phyloP scores from a whole-genome alignment of 257 asterid species.

The Agastache rugosa region DNA sequence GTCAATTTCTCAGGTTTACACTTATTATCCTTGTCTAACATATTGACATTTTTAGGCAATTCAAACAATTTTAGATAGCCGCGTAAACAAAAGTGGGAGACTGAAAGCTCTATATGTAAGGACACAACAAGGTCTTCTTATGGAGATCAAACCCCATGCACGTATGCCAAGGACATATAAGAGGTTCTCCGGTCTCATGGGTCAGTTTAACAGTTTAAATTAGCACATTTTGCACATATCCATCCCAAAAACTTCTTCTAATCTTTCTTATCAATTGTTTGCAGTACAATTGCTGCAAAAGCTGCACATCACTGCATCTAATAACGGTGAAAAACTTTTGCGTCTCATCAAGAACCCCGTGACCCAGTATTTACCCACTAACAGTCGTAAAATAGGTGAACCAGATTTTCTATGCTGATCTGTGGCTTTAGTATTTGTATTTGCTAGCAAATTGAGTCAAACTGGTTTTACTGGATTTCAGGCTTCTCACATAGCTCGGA shows the following conservation, averaged over 20 bases:
- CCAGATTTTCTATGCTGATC: background rate
- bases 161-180: constrained; percentile 93
- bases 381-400: constrained; percentile 82
- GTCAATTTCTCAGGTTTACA: background rate
- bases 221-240: background rate
- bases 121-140: constrained; percentile 79
- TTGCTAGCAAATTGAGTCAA: background rate
- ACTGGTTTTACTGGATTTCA: constrained; percentile 39
- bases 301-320: constrained; percentile 66
- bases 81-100: constrained; percentile 78
- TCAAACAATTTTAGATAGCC: constrained; percentile 80
- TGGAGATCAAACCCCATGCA: constrained; percentile 81
- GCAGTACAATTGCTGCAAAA: constrained; percentile 89
- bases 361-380: constrained; percentile 73
- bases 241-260: background rate
- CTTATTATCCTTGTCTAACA: constrained; percentile 26
- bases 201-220: constrained; percentile 52
- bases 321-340: constrained; percentile 76
- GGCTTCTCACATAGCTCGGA: constrained; percentile 96
- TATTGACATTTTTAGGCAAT: constrained; percentile 62
- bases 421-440: background rate
- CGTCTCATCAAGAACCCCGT: constrained; percentile 83
- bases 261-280: constrained; percentile 26
- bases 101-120: constrained; percentile 85
- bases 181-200: constrained; percentile 86